Evolutionary conservation across 2,329 filamentous ascomycete genomes (phyloP), one percentile per base, ranked within the genome.

Genomic region (Lecanicillium sp.): DNA sequence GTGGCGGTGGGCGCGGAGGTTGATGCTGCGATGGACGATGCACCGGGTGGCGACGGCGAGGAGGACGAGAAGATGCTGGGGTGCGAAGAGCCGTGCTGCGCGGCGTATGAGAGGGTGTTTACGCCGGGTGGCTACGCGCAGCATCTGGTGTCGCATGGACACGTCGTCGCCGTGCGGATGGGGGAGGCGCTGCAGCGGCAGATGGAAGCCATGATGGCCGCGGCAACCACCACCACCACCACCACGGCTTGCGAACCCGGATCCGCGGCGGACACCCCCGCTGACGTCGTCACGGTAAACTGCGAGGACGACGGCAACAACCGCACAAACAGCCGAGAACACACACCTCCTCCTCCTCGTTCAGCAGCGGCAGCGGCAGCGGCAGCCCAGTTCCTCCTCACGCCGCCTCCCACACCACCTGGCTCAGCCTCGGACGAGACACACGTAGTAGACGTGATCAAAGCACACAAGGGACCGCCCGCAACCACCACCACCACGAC

Each of bases 11-110:
- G 27, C 9, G 14, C 40, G 6, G 19, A 24, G 3, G 27, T 23
- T 10, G 32, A 15, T 5, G 27, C n/a, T n/a, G 9, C 3, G 27
- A n/a, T 1, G 26, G 26, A 29, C 7, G 26, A 12, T 7, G n/a
- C 15, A 4, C n/a, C 26, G 19, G 11, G 12, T 15, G 27, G 20
- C 7, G n/a, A 29, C 4, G 15, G 10, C n/a, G 21, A 40, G 6
- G 27, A 27, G 17, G 8, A 32, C 6, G 29, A 26, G 6, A 27
- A 17, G 3, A 7, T 8, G 2, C 4, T 5, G 15, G 19, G 6
- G 8, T 47, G 44, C n/a, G 14, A 27, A 3, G 44, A 47, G 12
- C 35, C 35, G 5, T 47, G 44, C 27, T 47, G 44, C 12, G 20
- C 44, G 9, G 23, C 10, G 6, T 47, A 40, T 35, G 44, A 40